Evolutionary conservation across 371 early-diverging fungal genomes (phyloP).

Genomic region (Syncephalastrum contaminatum): DNA sequence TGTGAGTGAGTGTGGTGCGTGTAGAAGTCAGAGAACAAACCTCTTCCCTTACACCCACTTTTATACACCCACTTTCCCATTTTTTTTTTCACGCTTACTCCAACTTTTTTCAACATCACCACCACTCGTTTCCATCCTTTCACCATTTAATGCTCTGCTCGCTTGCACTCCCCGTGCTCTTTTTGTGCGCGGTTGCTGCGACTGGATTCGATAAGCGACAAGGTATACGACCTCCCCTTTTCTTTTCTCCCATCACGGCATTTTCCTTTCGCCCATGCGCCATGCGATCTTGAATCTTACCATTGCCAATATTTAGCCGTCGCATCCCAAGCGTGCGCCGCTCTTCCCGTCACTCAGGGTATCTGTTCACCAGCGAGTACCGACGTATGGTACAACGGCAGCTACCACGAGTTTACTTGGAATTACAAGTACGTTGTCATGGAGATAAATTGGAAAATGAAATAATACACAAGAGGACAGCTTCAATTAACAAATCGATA

Average conservation of each 20-base stretch:
- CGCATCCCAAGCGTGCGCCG: conserved; percentile 33
- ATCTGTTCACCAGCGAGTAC: conserved; percentile 31
- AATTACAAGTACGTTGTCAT: conserved; percentile 38
- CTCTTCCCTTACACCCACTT: conserved; percentile 1
- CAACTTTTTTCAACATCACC: neutral
- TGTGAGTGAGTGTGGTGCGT: no score
- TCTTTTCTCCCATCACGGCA: neutral
- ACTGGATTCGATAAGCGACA: conserved; percentile 10
- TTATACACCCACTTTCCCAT: neutral
- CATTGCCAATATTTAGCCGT: conserved; percentile 19
- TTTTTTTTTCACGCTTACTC: conserved; percentile 5
- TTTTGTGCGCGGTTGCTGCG: neutral
- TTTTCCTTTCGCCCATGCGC: neutral
- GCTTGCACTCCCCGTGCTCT: neutral
- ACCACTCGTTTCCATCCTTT: conserved; percentile 4
- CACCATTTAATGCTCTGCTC: no score
- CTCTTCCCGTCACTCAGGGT: conserved; percentile 25
- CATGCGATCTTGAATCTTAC: neutral
- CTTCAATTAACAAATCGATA: conserved; percentile 8
- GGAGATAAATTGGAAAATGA: neutral
- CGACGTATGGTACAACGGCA: conserved; percentile 40
- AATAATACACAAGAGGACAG: neutral
- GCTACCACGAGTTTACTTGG: conserved; percentile 42
- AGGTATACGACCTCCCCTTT: conserved; percentile 6
- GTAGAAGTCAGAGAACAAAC: conserved; percentile 1